These are phyloP conservation scores for Chaetomiaceae sp. DNA, from an alignment of 2,329 filamentous ascomycete genomes.

Conservation along the genomic window DNA sequence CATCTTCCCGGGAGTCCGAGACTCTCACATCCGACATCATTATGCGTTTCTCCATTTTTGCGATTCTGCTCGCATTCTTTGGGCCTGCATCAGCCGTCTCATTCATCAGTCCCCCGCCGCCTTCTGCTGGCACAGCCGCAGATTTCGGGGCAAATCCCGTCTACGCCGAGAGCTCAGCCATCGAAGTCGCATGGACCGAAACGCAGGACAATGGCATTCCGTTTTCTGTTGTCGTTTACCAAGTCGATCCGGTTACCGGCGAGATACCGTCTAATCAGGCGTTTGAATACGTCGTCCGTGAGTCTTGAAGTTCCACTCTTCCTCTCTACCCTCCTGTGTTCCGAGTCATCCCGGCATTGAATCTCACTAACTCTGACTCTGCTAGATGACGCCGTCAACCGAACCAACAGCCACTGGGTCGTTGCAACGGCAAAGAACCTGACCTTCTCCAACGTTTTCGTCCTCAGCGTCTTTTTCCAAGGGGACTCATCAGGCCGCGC, in stretches of 20 bases:
- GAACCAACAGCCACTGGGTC: background rate
- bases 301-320: background rate
- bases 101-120: background rate
- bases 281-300: conserved; percentile 1
- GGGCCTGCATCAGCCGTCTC: background rate
- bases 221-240: background rate
- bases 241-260: background rate
- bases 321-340: too few relatives aligned
- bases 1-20: too few relatives aligned
- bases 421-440: background rate
- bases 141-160: background rate
- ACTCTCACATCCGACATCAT: too few relatives aligned
- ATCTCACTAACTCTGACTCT: background rate
- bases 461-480: background rate
- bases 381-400: background rate
- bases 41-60: background rate
- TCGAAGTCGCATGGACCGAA: background rate
- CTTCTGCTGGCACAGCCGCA: background rate
- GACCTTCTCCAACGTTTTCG: background rate
- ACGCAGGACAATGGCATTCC: background rate
- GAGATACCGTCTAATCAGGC: background rate
- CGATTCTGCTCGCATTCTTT: background rate
- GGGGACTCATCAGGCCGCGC: background rate
- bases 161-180: background rate
- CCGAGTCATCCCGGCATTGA: background rate